Base-by-base conservation (phyloP, 768 basidiomycete species). In the Boletus sp. region DNA sequence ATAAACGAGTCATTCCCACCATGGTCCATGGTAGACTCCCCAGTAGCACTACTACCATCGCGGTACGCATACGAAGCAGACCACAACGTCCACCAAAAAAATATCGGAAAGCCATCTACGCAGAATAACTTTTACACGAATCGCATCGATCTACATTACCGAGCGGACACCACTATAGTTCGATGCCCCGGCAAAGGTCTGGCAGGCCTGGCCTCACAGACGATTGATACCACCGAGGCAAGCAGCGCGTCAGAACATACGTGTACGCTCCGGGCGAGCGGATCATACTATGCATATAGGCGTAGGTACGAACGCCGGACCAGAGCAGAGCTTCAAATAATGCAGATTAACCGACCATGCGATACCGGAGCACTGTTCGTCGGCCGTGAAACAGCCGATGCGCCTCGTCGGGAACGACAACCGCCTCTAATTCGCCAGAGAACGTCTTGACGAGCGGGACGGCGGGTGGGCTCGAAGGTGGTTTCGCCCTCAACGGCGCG, bases 371-470 rank as follows among this genome's bases (percentile, higher is more conserved):
- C 57, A 83, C 73, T 9, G 76, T 80, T 49, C 78, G 75, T 68
- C 79, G 76, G 38, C 84, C 84, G n/a, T 77, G 72, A 58, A 84
- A 75, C 55, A 77, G 70, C 7, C 38, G 61, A 63, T 86, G 84
- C 7, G 82, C 77, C 19, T 74, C 72, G 57, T 86, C 83, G 8
- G 79, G 76, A 14, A 83, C 63, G 29, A 81, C 69, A 11, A 75
- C 73, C 23, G 83, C 70, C 60, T 84, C 81, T 35, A 85, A 64
- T 64, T 85, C 82, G n/a, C 82, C 83, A 23, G 72, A 68, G 73
- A 84, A 77, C 32, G 58, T 61, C 62, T 78, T 77, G 50, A 55
- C 50, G 37, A 70, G 51, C 30, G 66, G 66, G 8, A 65, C 54
- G 13, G 49, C n/a, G 0, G 55, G 25, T 9, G 40, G 21, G 25